phyloP scores from a whole-genome alignment of 2,329 filamentous ascomycete species.

The Coleophoma cylindrospora region DNA sequence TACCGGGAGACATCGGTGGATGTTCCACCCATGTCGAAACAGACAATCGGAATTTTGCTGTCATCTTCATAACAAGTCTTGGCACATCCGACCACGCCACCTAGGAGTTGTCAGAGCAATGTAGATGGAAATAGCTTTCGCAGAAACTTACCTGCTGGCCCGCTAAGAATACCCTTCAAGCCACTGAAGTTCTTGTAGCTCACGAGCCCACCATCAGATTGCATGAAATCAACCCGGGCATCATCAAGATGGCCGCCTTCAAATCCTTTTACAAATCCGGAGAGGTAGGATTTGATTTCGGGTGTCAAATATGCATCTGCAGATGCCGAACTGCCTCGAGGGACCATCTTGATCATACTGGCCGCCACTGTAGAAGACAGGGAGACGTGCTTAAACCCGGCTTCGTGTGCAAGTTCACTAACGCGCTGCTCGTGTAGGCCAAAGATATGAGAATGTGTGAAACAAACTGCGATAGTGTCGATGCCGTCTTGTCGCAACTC shows the following conservation, averaged over 20 bases:
- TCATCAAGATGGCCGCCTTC: conserved; percentile 48
- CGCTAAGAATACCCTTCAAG: conserved; percentile 57
- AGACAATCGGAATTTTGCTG: conserved; percentile 61
- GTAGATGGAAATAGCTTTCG: background rate
- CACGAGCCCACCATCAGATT: conserved; percentile 34
- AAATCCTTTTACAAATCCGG: conserved; percentile 63
- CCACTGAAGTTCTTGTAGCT: conserved; percentile 55
- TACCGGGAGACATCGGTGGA: conserved; percentile 65
- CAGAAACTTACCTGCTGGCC: conserved; percentile 47
- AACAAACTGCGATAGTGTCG: conserved; percentile 57
- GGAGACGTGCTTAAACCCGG: conserved; percentile 62
- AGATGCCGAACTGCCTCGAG: conserved; percentile 59
- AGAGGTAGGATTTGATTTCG: conserved; percentile 61
- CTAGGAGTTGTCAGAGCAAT: background rate
- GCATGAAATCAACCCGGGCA: conserved; percentile 65
- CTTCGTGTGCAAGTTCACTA: conserved; percentile 53
- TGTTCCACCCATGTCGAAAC: conserved; percentile 66
- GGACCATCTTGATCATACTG: conserved; percentile 66
- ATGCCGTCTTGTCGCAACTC: conserved; percentile 53
- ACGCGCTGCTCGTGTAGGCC: conserved; percentile 58
- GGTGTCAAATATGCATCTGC: conserved; percentile 67
- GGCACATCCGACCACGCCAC: conserved; percentile 62
- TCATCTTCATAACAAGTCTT: conserved; percentile 57
- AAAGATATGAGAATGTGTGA: conserved; percentile 66
- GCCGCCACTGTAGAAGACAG: conserved; percentile 61